Evolutionary conservation across 179 eudicot genomes (phyloP).

Genomic region (Silene noctiflora): DNA sequence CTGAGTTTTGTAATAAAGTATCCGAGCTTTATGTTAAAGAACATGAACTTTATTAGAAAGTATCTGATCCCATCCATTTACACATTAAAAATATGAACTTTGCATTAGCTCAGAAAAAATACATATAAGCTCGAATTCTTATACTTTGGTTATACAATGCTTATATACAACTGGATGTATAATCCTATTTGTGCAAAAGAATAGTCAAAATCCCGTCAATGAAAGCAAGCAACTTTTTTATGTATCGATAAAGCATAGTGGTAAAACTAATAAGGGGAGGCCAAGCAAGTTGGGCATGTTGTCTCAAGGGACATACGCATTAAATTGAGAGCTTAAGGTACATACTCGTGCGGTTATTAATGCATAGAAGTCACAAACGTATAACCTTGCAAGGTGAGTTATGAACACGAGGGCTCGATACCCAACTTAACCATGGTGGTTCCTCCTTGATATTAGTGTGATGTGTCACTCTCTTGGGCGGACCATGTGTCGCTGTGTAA

Average conservation of each 20-base stretch:
- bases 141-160: too few species aligned
- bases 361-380: slow-evolving; percentile 32
- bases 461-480: slow-evolving; percentile 10
- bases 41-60: too few species aligned
- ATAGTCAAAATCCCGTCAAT: too few species aligned
- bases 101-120: too few species aligned
- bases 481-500: slow-evolving; percentile 14
- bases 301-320: slow-evolving; percentile 28
- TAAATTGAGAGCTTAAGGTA: slow-evolving; percentile 44
- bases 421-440: slow-evolving; percentile 22
- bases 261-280: not conserved
- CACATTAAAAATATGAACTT: too few species aligned
- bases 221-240: too few species aligned
- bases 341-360: slow-evolving; percentile 27
- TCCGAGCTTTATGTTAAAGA: too few species aligned
- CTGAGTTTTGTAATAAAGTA: too few species aligned
- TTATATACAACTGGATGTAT: too few species aligned
- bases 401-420: slow-evolving; percentile 30
- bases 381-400: not conserved
- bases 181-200: too few species aligned
- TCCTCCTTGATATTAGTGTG: slow-evolving; percentile 25
- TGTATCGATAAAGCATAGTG: not conserved
- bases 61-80: too few species aligned
- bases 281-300: not conserved
- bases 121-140: too few species aligned